Percentiles rank a stretch among this genome's conserved stretches.
phyloP scores from a whole-genome alignment of 371 early-diverging fungal species.

The Apophysomyces elegans region DNA sequence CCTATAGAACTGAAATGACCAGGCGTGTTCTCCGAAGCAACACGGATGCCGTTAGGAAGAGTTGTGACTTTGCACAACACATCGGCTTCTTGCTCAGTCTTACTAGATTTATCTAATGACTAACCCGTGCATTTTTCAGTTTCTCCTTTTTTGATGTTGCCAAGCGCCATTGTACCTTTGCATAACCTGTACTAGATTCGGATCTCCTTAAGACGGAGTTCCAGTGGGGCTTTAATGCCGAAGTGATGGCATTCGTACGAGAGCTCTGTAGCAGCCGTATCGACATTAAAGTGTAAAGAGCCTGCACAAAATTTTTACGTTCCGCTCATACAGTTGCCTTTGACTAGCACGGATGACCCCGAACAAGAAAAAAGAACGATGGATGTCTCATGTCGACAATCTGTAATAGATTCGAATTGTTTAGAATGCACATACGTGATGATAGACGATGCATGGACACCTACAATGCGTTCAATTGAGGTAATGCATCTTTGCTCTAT shows the following conservation, averaged over 20 bases:
- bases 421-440: no score
- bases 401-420: no score
- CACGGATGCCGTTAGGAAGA: constrained; percentile 86
- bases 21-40: constrained; percentile 79
- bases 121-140: constrained; percentile 4
- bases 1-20: constrained; percentile 92
- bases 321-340: no score
- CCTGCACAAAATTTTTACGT: not conserved
- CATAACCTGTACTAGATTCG: not conserved
- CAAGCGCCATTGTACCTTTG: not conserved
- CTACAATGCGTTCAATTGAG: no score
- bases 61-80: constrained; percentile 65
- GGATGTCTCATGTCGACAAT: no score
- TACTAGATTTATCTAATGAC: constrained; percentile 37
- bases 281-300: not conserved
- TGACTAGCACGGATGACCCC: no score
- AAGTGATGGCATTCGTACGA: not conserved
- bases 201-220: not conserved
- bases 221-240: not conserved
- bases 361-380: no score
- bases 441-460: no score
- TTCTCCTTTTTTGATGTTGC: not conserved
- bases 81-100: constrained; percentile 50
- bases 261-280: not conserved
- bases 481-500: no score